A percentile compares a stretch with the other conserved stretches of the same genome.
Evolutionary conservation across 139 green algal genomes (phyloP).

Genomic region (Protoeuglena noctilucae): DNA sequence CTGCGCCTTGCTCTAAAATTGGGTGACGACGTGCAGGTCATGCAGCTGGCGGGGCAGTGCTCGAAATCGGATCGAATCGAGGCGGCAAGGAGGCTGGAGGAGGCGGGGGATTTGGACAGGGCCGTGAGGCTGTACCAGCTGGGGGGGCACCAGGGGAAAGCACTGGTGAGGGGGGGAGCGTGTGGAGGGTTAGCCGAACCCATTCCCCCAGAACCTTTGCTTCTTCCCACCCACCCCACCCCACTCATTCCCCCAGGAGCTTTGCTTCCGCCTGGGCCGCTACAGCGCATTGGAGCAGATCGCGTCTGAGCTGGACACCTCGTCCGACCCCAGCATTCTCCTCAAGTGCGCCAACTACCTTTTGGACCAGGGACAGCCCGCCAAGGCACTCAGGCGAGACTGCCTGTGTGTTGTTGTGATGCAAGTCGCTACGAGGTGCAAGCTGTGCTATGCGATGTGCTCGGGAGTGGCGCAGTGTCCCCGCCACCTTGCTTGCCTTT

Average conservation of each 20-base stretch:
- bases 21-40: constrained; percentile 25
- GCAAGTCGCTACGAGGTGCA: constrained; percentile 1
- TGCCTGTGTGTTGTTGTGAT: constrained; percentile 3
- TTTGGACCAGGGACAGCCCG: constrained; percentile 13
- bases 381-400: constrained; percentile 8
- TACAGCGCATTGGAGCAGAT: constrained; percentile 49
- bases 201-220: no score
- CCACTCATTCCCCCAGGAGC: no score
- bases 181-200: no score
- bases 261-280: constrained; percentile 40
- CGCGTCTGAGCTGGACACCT: constrained; percentile 24
- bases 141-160: constrained; percentile 11
- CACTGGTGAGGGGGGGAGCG: no score
- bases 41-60: constrained; percentile 18
- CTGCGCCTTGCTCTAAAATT: constrained; percentile 17
- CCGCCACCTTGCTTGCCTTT: no score
- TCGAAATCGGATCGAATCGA: background rate
- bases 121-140: constrained; percentile 35
- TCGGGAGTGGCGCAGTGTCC: no score
- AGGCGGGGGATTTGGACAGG: constrained; percentile 24
- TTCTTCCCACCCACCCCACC: no score
- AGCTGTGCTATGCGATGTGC: no score
- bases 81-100: constrained; percentile 17
- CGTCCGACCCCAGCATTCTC: constrained; percentile 13
- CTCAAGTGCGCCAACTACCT: constrained; percentile 16